phyloP scores from a whole-genome alignment of 2,329 filamentous ascomycete species.

The Elsinoe necatrix region DNA sequence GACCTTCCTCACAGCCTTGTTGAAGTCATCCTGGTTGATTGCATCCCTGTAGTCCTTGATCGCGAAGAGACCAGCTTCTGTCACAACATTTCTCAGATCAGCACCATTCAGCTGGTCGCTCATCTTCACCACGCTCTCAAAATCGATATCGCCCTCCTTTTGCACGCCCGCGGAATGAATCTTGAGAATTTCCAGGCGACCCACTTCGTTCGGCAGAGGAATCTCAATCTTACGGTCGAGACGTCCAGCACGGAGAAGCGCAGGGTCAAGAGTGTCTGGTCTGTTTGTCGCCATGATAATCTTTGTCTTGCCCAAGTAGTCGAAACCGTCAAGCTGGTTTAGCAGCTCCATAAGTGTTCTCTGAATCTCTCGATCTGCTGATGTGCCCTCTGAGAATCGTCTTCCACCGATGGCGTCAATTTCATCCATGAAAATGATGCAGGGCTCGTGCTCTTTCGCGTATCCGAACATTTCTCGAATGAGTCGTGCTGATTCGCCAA shows the following conservation, averaged over 20 bases:
- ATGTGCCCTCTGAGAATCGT: constrained; percentile 94
- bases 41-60: constrained; percentile 97
- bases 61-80: constrained; percentile 91
- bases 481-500: constrained; percentile 91
- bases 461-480: constrained; percentile 99
- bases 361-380: constrained; percentile 95
- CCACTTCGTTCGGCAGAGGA: constrained; percentile 91
- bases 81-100: constrained; percentile 94
- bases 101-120: constrained; percentile 96
- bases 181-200: constrained; percentile 92
- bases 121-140: constrained; percentile 99
- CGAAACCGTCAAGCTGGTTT: constrained; percentile 97
- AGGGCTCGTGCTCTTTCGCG: constrained; percentile 97
- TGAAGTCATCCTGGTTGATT: constrained; percentile 98
- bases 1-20: constrained; percentile 96
- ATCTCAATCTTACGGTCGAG: constrained; percentile 98
- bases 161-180: constrained; percentile 84
- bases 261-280: constrained; percentile 91
- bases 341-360: constrained; percentile 97
- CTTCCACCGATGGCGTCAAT: constrained; percentile 97
- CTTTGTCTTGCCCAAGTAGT: constrained; percentile 98
- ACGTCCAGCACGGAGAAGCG: constrained; percentile 81
- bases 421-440: constrained; percentile 99
- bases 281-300: constrained; percentile 99
- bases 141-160: constrained; percentile 91